These are phyloP conservation scores for Mycosarcoma maydis DNA, from an alignment of 1,284 basidiomycete species.

Conservation along the genomic window DNA sequence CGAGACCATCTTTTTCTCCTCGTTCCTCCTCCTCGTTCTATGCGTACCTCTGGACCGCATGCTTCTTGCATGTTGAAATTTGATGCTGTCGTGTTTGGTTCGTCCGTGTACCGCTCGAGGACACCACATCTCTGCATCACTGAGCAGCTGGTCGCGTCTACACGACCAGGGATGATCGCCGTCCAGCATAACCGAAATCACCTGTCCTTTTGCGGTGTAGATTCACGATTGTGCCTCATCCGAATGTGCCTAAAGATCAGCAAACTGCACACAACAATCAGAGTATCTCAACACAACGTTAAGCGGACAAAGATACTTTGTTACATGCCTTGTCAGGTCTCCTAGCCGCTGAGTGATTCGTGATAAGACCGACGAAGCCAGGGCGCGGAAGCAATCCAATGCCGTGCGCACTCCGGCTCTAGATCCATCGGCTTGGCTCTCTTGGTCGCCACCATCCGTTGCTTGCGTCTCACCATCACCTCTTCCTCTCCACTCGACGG, in stretches of 20 bases:
- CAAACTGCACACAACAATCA: not conserved
- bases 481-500: constrained; percentile 3
- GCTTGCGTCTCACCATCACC: constrained; percentile 7
- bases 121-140: not conserved
- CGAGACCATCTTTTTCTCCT: constrained; percentile 25
- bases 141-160: no score
- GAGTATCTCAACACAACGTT: not conserved
- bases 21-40: not conserved
- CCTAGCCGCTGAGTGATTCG: no score
- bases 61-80: not conserved
- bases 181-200: constrained; percentile 29
- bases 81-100: not conserved
- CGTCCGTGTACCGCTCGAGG: no score
- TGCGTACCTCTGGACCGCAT: constrained; percentile 29
- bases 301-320: no score
- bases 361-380: no score
- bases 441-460: no score
- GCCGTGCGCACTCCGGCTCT: no score
- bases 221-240: not conserved
- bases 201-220: not conserved
- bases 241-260: constrained; percentile 13
- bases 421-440: no score
- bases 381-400: no score
- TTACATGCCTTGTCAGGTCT: no score
- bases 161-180: constrained; percentile 21